Conservation (phyloP, 768 basidiomycete genomes). For the Psilocybe subaeruginosa region DNA sequence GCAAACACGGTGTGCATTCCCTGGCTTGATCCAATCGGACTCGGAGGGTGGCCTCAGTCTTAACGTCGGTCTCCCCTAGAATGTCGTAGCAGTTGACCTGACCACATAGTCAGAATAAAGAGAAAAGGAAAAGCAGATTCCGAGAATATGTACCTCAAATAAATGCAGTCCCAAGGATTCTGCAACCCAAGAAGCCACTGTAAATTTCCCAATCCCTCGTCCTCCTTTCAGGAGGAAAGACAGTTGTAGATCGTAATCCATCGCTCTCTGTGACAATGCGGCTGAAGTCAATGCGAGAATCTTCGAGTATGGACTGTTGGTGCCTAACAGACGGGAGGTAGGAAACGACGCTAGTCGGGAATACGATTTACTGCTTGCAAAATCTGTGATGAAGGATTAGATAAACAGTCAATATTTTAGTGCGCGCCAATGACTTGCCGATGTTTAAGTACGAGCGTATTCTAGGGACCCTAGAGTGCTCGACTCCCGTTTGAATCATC, state of each 20-base stretch:
- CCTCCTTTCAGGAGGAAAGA: constrained; percentile 80
- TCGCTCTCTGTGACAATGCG: constrained; percentile 55
- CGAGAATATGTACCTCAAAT: constrained; percentile 58
- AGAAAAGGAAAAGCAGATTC: background rate
- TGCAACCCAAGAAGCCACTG: constrained; percentile 57
- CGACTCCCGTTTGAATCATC: constrained; percentile 79
- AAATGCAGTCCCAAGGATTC: constrained; percentile 74
- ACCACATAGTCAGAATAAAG: background rate
- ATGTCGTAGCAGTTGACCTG: constrained; percentile 89
- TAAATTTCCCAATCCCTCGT: constrained; percentile 82
- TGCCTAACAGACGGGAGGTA: constrained; percentile 26
- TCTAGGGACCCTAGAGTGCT: constrained; percentile 65
- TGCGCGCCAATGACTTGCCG: constrained; percentile 37
- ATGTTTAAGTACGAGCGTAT: constrained; percentile 49
- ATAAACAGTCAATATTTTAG: background rate
- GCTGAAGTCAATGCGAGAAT: constrained; percentile 35
- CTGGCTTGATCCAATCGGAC: constrained; percentile 79
- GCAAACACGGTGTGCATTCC: constrained; percentile 80
- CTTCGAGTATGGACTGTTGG: constrained; percentile 18
- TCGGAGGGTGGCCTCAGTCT: constrained; percentile 73
- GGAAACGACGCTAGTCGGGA: constrained; percentile 12
- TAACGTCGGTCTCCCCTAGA: constrained; percentile 74
- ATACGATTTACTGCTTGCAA: constrained; percentile 7
- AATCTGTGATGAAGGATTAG: constrained; percentile 10
- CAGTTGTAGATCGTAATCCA: constrained; percentile 64